These are phyloP conservation scores for Castanospermum australe DNA, from an alignment of 306 rosid species.

Conservation along the genomic window DNA sequence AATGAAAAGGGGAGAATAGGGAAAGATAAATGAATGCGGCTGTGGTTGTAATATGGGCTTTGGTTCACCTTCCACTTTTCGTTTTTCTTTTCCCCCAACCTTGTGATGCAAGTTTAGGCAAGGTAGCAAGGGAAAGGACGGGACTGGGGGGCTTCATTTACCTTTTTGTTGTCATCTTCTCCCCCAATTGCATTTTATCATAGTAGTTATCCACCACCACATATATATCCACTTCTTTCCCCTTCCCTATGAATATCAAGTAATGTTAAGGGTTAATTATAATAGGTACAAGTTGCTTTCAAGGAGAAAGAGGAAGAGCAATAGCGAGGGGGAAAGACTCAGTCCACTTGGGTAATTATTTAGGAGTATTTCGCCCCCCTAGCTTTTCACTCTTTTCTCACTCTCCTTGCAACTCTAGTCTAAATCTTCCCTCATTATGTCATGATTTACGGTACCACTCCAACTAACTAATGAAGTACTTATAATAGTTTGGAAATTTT, in stretches of 20 bases:
- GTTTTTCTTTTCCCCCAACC: slow-evolving; percentile 41
- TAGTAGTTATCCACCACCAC: slow-evolving; percentile 56
- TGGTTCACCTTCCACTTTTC: slow-evolving; percentile 78
- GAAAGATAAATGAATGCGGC: slow-evolving; percentile 37
- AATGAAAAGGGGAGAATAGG: slow-evolving; percentile 36
- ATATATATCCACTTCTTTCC: slow-evolving; percentile 28
- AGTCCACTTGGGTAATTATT: slow-evolving; percentile 33
- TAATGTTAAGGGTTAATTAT: slow-evolving; percentile 60
- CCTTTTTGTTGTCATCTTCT: slow-evolving; percentile 57
- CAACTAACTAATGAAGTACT: neutral
- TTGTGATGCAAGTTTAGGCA: slow-evolving; percentile 76
- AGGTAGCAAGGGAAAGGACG: slow-evolving; percentile 38
- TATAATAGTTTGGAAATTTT: no score
- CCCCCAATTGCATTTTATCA: slow-evolving; percentile 37
- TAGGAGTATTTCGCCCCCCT: slow-evolving; percentile 29
- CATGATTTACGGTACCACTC: slow-evolving; percentile 29
- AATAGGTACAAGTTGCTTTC: slow-evolving; percentile 58
- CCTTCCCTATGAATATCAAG: slow-evolving; percentile 38
- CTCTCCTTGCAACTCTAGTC: slow-evolving; percentile 14
- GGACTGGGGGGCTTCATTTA: slow-evolving; percentile 44
- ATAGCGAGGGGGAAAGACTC: slow-evolving; percentile 8
- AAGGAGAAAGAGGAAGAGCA: slow-evolving; percentile 5
- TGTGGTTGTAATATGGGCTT: slow-evolving; percentile 70
- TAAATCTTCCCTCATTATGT: slow-evolving; percentile 23
- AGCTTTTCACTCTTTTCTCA: slow-evolving; percentile 19